Evolutionary conservation across 2,329 filamentous ascomycete species (phyloP), one percentile per base, ranked within the genome.

Genomic region (Akanthomyces uredinophilus): DNA sequence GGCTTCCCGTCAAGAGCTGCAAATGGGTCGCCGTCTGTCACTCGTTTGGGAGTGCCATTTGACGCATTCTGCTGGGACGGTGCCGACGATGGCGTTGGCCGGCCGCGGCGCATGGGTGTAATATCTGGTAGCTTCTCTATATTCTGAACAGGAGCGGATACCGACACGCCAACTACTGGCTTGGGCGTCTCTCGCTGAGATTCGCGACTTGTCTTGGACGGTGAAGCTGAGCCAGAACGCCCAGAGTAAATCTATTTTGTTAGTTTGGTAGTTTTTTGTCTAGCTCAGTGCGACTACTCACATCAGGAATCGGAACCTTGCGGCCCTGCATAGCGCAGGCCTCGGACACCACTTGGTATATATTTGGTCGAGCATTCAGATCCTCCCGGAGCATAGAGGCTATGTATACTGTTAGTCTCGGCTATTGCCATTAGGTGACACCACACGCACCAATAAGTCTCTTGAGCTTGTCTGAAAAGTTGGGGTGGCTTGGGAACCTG

Each of bases 321-420:
- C 88, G 88, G 61, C 92, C 91, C 72, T 95, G 90, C 91, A 99
- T 96, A 41, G 84, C 80, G 74, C 93, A 97, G 35, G 89, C 86
- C 77, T 98, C 93, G 65, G 87, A 86, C 37, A 99, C 80, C 4
- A 96, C 92, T 74, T 97, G 90, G 72, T 96, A 99, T 65, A 99
- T 96, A 71, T 94, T 98, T 4, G 95, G 95, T 65, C 95, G 85
- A 56, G 78, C 73, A 63, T 87, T 82, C 57, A 92, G 91, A 68
- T 89, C 87, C 73, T 98, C 95, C 69, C 86, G 88, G 70, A 99
- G 79, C 95, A 97, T 98, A 60, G 87, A 94, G 14, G 88, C 92
- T 94, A 67, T 20, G 43, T 46, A 60, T 14, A 66, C n/a, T n/a
- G n/a, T 73, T 50, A 73, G 69, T 49, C n/a, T 43, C 10, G 2